phyloP scores from a whole-genome alignment of 768 basidiomycete species.

The Fomitopsis serialis region DNA sequence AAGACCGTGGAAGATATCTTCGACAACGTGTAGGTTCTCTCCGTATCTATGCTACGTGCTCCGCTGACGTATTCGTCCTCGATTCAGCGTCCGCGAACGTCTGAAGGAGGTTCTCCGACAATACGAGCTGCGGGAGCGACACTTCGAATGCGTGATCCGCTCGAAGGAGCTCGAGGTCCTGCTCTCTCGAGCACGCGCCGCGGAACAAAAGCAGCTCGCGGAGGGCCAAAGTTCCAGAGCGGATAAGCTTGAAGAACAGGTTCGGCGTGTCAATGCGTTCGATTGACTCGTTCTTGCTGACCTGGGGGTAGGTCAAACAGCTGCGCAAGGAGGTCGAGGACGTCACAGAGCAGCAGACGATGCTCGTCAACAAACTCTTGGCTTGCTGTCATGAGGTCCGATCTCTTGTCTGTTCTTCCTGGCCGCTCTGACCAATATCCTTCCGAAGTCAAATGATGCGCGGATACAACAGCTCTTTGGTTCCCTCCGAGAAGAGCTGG shows the following conservation, averaged over 20 bases:
- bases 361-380: conserved; percentile 79
- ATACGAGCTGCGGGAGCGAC: conserved; percentile 85
- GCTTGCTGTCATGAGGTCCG: conserved; percentile 85
- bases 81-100: conserved; percentile 69
- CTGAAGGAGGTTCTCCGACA: conserved; percentile 83
- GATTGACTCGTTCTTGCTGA: background rate
- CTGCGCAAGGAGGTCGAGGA: conserved; percentile 75
- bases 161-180: conserved; percentile 90
- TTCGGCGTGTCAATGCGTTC: conserved; percentile 25
- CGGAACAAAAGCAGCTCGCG: conserved; percentile 80
- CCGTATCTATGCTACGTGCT: background rate
- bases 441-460: conserved; percentile 68
- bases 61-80: background rate
- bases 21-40: conserved; percentile 68
- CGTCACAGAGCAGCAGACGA: conserved; percentile 71
- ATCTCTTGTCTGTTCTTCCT: conserved; percentile 3
- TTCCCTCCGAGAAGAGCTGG: conserved; percentile 78
- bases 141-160: conserved; percentile 88
- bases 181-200: conserved; percentile 79
- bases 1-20: conserved; percentile 80
- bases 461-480: conserved; percentile 77
- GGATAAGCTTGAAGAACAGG: conserved; percentile 72
- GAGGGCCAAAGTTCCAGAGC: conserved; percentile 68
- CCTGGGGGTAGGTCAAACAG: conserved; percentile 65
- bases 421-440: conserved; percentile 4